These are phyloP conservation scores for Domatiomyces catenatus DNA, from an alignment of 2,329 filamentous ascomycete genomes.

Conservation along the genomic window DNA sequence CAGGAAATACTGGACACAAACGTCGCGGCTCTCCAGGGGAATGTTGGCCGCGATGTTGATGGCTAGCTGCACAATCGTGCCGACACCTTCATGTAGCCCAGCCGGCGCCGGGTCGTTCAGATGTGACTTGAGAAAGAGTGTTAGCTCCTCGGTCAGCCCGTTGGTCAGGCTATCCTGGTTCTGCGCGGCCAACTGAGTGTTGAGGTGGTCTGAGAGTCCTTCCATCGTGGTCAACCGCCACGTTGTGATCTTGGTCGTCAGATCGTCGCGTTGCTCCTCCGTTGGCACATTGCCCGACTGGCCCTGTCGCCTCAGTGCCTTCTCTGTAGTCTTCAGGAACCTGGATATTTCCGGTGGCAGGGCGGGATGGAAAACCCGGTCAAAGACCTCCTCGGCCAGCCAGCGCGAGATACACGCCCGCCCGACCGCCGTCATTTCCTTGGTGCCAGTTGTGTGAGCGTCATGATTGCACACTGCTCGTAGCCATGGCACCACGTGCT, in stretches of 20 bases:
- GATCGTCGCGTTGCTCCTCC: constrained; percentile 54
- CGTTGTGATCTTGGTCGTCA: constrained; percentile 72
- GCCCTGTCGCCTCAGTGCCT: constrained; percentile 54
- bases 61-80: constrained; percentile 85
- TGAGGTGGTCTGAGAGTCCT: constrained; percentile 59
- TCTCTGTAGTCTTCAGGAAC: constrained; percentile 72
- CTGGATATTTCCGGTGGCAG: constrained; percentile 61
- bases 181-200: constrained; percentile 48
- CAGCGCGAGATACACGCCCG: constrained; percentile 77
- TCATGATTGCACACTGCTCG: constrained; percentile 67
- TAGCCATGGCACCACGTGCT: constrained; percentile 64
- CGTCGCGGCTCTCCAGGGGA: constrained; percentile 79
- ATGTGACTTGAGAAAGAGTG: constrained; percentile 54
- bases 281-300: constrained; percentile 7
- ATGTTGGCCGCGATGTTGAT: constrained; percentile 74
- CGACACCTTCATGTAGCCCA: constrained; percentile 73
- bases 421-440: constrained; percentile 95
- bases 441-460: constrained; percentile 71
- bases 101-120: constrained; percentile 61
- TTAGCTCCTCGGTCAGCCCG: constrained; percentile 52
- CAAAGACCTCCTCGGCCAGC: constrained; percentile 81
- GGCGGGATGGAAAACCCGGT: constrained; percentile 81
- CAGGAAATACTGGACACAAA: constrained; percentile 69
- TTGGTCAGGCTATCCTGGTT: constrained; percentile 55
- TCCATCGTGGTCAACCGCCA: constrained; percentile 92